These are phyloP conservation scores for Vaccinium darrowii DNA, from an alignment of 148 eudicot species.

Conservation along the genomic window DNA sequence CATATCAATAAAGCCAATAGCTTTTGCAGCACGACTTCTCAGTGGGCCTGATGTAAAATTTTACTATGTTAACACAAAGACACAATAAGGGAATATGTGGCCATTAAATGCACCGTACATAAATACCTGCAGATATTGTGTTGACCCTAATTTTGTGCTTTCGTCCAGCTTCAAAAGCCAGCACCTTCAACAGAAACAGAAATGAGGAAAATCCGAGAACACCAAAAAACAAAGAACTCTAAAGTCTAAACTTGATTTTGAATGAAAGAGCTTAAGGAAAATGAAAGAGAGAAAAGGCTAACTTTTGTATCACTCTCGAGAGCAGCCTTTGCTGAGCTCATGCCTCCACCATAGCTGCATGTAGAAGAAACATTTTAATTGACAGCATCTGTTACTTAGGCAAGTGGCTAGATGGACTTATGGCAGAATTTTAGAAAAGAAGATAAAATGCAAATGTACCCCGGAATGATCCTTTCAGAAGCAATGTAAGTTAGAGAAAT, in stretches of 20 bases:
- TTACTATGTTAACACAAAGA: neutral
- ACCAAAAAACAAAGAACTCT: neutral
- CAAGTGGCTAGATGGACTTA: neutral
- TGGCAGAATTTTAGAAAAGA: neutral
- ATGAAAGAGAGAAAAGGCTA: slow-evolving; percentile 17
- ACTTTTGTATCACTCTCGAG: slow-evolving; percentile 95
- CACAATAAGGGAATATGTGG: neutral
- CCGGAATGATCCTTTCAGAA: slow-evolving; percentile 95
- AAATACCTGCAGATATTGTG: slow-evolving; percentile 94
- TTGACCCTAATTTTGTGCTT: slow-evolving; percentile 83
- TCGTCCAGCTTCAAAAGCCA: slow-evolving; percentile 99
- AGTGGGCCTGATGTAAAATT: slow-evolving; percentile 62
- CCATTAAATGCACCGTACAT: neutral
- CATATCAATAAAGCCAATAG: slow-evolving; percentile 94
- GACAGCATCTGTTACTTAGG: neutral
- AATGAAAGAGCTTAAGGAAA: neutral
- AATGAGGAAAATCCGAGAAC: neutral
- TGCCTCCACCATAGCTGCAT: slow-evolving; percentile 96
- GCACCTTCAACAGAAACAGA: slow-evolving; percentile 43
- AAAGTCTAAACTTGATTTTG: neutral
- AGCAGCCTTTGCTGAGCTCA: slow-evolving; percentile 99
- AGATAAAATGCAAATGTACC: slow-evolving; percentile 43
- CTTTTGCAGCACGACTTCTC: slow-evolving; percentile 98
- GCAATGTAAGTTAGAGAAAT: slow-evolving; percentile 94
- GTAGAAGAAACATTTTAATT: slow-evolving; percentile 8